Evolutionary conservation across 2,329 filamentous ascomycete species (phyloP), one percentile per base, ranked within the genome.

Genomic region (Cercospora berteroae): DNA sequence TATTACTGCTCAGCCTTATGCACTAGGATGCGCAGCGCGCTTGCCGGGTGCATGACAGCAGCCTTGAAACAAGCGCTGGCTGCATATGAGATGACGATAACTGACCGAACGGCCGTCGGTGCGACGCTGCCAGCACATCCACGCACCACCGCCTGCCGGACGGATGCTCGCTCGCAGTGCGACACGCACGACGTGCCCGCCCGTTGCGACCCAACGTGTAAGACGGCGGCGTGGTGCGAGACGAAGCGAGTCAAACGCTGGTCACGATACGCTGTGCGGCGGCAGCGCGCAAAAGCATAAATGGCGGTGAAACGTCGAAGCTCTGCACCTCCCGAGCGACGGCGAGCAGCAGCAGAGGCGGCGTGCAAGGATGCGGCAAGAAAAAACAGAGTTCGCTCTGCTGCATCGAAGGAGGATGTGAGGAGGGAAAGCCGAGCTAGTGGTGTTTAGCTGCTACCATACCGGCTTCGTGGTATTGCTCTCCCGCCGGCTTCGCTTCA

Each of bases 201-300:
- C 52, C 64, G 50, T 63, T 59, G 60, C 52, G 23, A 63, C 65
- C 60, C 60, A 67, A 67, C 36, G 42, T 23, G 44, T 50, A 20
- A 50, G 18, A 23, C 44, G 63, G 64, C 62, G 62, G 65, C 59
- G 60, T 57, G 42, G 63, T 57, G 65, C 63, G 66, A 31, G 57
- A 68, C 66, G 48, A 56, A 31, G 44, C 68, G 68, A 70, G 66
- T 70, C 68, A 70, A 68, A 63, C 52, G 39, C 39, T 65, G 61
- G 48, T 56, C 61, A 56, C 61, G 31, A 57, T 33, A 42, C 61
- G 50, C 48, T 20, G 50, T 20, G 61, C 50, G 36, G 50, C 48
- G 48, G 44, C 61, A 57, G 50, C 61, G 33, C 29, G 20, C n/a
- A 63, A 63, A 42, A 63, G 61, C 31, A 63, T 63, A 63, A 60